Conservation (phyloP, 257 asterid genomes). For the Petrea volubilis region DNA sequence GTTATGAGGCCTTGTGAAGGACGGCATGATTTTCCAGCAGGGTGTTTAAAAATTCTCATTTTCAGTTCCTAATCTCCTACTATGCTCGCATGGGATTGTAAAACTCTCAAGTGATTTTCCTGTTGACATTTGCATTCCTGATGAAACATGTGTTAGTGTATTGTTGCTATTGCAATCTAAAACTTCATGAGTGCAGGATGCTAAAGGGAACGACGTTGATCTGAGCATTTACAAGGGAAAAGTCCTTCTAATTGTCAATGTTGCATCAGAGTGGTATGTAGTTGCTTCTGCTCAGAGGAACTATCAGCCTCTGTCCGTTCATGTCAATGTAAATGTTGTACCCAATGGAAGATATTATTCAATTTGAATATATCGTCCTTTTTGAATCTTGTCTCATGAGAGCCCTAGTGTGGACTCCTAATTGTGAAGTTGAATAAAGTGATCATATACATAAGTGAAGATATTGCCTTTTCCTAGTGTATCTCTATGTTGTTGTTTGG, state of each 20-base stretch:
- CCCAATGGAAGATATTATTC: not conserved
- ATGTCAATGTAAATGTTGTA: not conserved
- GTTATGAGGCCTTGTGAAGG: not conserved
- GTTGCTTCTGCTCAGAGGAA: not conserved
- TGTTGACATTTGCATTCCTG: not conserved
- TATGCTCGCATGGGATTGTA: too few relatives aligned
- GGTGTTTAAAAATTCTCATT: not conserved
- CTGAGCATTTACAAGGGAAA: conserved; percentile 63
- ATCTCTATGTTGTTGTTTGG: not conserved
- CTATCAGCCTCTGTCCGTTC: not conserved
- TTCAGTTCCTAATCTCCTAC: not conserved
- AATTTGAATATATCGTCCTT: not conserved
- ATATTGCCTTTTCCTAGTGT: not conserved
- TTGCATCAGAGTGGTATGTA: conserved; percentile 73
- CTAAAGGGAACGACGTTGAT: conserved; percentile 41
- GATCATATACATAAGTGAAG: not conserved
- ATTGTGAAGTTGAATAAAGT: not conserved
- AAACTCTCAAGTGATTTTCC: not conserved
- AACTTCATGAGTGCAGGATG: conserved; percentile 43
- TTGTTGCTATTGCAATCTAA: not conserved
- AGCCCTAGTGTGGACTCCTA: not conserved
- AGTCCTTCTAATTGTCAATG: conserved; percentile 63
- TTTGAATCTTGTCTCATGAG: not conserved
- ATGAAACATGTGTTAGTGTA: not conserved
- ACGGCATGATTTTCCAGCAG: not conserved